phyloP scores from a whole-genome alignment of 805 yeast genomes.

The Candida yuanshanica region DNA sequence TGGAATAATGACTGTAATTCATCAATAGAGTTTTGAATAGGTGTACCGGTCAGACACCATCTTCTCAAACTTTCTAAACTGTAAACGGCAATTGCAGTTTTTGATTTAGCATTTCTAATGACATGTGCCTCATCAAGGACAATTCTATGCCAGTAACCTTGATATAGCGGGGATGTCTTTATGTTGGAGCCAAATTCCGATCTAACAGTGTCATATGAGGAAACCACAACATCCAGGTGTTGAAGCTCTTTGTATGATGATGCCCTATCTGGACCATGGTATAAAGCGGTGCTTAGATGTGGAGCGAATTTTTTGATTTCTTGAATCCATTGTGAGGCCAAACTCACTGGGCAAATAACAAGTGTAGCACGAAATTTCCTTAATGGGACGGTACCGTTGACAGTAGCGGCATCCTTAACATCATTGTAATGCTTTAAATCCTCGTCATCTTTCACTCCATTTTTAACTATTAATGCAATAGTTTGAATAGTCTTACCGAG shows the following conservation, averaged over 20 bases:
- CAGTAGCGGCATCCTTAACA: constrained; percentile 2
- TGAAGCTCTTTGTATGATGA: constrained; percentile 32
- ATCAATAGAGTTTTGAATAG: constrained; percentile 49
- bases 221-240: constrained; percentile 55
- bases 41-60: constrained; percentile 64
- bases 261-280: constrained; percentile 42
- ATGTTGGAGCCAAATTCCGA: constrained; percentile 25
- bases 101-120: constrained; percentile 46
- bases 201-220: constrained; percentile 59
- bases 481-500: constrained; percentile 84
- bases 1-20: constrained; percentile 47
- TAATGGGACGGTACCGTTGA: constrained; percentile 10
- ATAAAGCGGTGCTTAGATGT: constrained; percentile 42
- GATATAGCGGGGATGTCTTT: constrained; percentile 22
- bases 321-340: constrained; percentile 66
- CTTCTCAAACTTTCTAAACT: constrained; percentile 37
- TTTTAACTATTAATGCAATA: constrained; percentile 45
- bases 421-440: constrained; percentile 4
- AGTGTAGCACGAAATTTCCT: constrained; percentile 37
- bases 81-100: constrained; percentile 40
- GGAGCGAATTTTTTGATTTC: constrained; percentile 53
- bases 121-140: constrained; percentile 62
- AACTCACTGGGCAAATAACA: constrained; percentile 70
- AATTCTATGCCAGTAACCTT: constrained; percentile 40
- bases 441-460: constrained; percentile 13